Evolutionary conservation across 176 grass and related monocot genomes (phyloP), one percentile per base, ranked within the genome.

Genomic region (Saccharum officinarum): DNA sequence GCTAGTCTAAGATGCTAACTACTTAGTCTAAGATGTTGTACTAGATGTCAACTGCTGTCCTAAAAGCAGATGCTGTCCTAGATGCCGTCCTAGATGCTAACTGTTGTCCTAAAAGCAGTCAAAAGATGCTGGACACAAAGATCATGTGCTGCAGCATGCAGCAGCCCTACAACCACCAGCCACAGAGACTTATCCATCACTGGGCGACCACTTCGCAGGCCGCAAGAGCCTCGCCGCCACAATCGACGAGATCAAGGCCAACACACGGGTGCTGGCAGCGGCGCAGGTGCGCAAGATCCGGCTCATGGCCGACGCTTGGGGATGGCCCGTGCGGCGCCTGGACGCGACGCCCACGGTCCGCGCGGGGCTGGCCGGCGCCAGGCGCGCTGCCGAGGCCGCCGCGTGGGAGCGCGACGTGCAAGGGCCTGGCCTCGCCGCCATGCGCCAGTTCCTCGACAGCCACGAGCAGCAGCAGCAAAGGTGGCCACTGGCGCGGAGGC

Each of bases 261-360:
- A 95, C 91, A 95, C 93, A 50, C 89, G 89, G 67, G 76, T 89
- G 50, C 91, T 95, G 26, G 93, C 91, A n/a, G 86, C 82, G 34
- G 85, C 71, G 74, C 93, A 98, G 80, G 89, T 80, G 76, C 22
- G 83, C 82, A 98, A 98, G 87, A 98, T 98, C 61, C 75, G 87
- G 11, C 75, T 76, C 34, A 90, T 98, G 85, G 83, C 67, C 1
- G 79, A 47, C 8, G 83, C 20, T 17, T 93, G 87, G 93, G 86
- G 89, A 14, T 98, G 95, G 93, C 80, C 91, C 49, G 54, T 95
- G 36, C 72, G 33, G 10, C 89, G 91, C 42, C 89, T 98, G 8
- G 89, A 98, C 88, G 93, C 45, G 13, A 47, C 45, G 45, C 45
- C 45, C 45, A 47, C 45, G 45, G 45, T 20, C 7, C 20, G 20